A percentile compares a stretch with the other conserved stretches of the same genome.
Conservation (phyloP, 208 protist genomes). For the Wallacemonas collosoma region DNA sequence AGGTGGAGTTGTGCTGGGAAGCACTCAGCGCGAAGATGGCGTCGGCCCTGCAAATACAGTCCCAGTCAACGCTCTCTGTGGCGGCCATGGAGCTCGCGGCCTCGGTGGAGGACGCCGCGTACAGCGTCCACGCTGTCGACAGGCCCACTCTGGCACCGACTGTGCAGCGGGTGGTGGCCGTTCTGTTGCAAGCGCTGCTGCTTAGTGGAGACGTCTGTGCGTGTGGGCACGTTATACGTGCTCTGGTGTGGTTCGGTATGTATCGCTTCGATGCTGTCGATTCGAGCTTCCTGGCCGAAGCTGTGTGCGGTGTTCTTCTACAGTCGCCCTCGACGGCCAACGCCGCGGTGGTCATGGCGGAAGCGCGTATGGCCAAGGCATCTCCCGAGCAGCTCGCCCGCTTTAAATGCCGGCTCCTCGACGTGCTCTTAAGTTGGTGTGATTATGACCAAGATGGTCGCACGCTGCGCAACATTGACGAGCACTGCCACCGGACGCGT, state of each 20-base stretch:
- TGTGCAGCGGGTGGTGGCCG: slow-evolving; percentile 16
- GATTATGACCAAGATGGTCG: slow-evolving; percentile 75
- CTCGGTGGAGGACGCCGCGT: slow-evolving; percentile 46
- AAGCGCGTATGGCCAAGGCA: neutral
- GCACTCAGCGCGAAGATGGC: slow-evolving; percentile 15
- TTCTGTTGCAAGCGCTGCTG: slow-evolving; percentile 45
- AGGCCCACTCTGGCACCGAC: slow-evolving; percentile 8
- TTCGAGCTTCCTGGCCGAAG: slow-evolving; percentile 33
- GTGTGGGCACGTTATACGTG: slow-evolving; percentile 44
- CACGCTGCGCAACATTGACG: slow-evolving; percentile 79
- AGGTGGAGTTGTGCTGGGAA: slow-evolving; percentile 20
- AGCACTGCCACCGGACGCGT: slow-evolving; percentile 21
- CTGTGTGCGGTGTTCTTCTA: slow-evolving; percentile 13
- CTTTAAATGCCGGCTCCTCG: slow-evolving; percentile 59
- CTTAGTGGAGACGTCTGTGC: slow-evolving; percentile 47
- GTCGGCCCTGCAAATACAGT: slow-evolving; percentile 36
- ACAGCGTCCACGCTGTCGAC: slow-evolving; percentile 17
- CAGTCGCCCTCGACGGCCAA: neutral
- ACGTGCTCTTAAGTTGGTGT: slow-evolving; percentile 73
- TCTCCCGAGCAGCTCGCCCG: slow-evolving; percentile 18
- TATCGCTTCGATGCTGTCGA: slow-evolving; percentile 74
- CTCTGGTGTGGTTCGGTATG: slow-evolving; percentile 67
- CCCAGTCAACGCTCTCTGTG: slow-evolving; percentile 34
- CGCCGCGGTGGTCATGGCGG: neutral
- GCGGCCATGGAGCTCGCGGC: slow-evolving; percentile 39